phyloP scores from a whole-genome alignment of 768 basidiomycete species.

The Tulasnella sp. region DNA sequence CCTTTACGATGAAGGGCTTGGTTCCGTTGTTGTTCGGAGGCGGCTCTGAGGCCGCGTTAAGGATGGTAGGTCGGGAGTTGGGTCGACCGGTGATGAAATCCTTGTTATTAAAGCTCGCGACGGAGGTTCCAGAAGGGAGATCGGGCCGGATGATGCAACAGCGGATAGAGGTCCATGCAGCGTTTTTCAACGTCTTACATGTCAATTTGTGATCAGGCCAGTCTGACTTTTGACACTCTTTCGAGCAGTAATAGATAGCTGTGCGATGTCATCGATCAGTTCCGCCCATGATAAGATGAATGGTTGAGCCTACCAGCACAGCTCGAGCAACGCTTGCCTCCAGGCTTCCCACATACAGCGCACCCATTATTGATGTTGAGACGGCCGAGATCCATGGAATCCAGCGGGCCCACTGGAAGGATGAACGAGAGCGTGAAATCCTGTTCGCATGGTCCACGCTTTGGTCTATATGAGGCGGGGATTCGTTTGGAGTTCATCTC shows the following conservation, averaged over 20 bases:
- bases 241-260: neutral
- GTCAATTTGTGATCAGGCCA: neutral
- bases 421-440: slow-evolving; percentile 28
- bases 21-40: slow-evolving; percentile 27
- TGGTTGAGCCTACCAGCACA: slow-evolving; percentile 23
- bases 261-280: no score
- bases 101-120: neutral
- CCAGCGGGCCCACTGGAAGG: slow-evolving; percentile 31
- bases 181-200: neutral
- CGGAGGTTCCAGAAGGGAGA: no score
- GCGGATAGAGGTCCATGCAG: neutral
- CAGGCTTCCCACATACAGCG: neutral
- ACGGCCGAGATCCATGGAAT: slow-evolving; percentile 24
- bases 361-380: no score
- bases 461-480: slow-evolving; percentile 22
- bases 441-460: slow-evolving; percentile 20
- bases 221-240: neutral
- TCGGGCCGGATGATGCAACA: no score
- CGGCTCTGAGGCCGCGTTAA: neutral
- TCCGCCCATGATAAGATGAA: no score
- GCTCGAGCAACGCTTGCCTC: slow-evolving; percentile 28
- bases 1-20: slow-evolving; percentile 33
- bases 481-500: slow-evolving; percentile 28
- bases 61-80: neutral
- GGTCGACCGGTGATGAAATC: neutral